Base-by-base conservation (phyloP, 2,329 filamentous ascomycete genomes). In the Cercospora sp. region DNA sequence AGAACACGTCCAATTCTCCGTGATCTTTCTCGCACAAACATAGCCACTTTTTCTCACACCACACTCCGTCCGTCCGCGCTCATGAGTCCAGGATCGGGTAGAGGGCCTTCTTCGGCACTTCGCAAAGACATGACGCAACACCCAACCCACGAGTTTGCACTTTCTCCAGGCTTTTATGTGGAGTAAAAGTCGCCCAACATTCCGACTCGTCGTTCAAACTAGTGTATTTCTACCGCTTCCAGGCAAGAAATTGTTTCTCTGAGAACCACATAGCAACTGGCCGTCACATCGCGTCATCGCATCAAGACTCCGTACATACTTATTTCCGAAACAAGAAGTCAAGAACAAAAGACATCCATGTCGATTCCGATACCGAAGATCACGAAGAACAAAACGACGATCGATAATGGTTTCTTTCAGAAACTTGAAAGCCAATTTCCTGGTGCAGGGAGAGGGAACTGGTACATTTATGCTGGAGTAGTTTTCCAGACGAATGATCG, bases 401-500 rank as follows among this genome's bases (percentile, higher is more conserved):
- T 69, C 28, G 55, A 67, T 31, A 58, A 60, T n/a, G 64, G 62
- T 13, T 72, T 72, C 58, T 69, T 72, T 33, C 51, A 64, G 7
- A 61, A 65, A 36, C 69, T 72, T n/a, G 69, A 70, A 51, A 58
- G 23, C 8, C 39, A 59, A 2, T 72, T 67, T 31, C 67, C 66
- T 20, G 69, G 60, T 42, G 62, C 59, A 3, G 60, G 60, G 18
- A 62, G 60, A 48, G 23, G 60, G 13, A 61, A 60, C 20, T 72
- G 70, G 70, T 72, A 65, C 26, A 61, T 68, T 36, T 72, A 71
- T 28, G 69, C 69, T 1, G 65, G 60, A 6, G 23, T 70, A 9
- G 64, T 72, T 3, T 68, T 72, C 36, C 70, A 72, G 42, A 64
- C 60, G 31, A 71, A 69, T 28, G 69, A 72, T 60, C 69, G 63